Base-by-base conservation (phyloP, 179 eudicot species). In the Silene coronaria region DNA sequence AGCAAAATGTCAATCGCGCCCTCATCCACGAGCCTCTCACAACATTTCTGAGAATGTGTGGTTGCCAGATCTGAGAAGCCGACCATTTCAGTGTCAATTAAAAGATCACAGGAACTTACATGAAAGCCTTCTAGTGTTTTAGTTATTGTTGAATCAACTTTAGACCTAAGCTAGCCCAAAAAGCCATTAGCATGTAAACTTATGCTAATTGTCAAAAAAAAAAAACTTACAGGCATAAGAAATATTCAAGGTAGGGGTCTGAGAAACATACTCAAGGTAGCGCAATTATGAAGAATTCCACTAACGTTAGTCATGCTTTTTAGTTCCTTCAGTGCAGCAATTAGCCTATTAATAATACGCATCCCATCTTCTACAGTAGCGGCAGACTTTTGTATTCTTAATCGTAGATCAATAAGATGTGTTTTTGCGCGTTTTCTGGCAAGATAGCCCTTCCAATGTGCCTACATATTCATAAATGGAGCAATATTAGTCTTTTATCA, bases 11-110 rank as follows among this genome's bases (percentile, higher is more conserved):
- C 86, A 42, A 95, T 78, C 8, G 97, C 99, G 10, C 96, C 97
- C 30, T 88, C 99, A 79, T 86, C 90, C 75, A 91, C 99, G 45
- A 95, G 97, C 76, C 85, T 87, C 84, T 92, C 97, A 68, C 99
- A 95, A 78, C 97, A 95, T 78, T 81, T 92, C 72, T 87, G 89
- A 58, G 99, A 95, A 80, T 87, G 91, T 79, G 82, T 79, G 61
- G 99, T 95, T 34, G 97, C 96, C 87, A 84, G 75, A 77, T 95
- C 99, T 95, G 84, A 27, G 46, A 46, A 38, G 53, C 28, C 24
- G 55, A 64, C n/a, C 61, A 77, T 48, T 32, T 19, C 17, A 70
- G n/a, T 27, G 38, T 63, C 74, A 71, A 4, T 36, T 58, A 6
- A 60, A 60, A 13, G 23, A 69, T 63, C 59, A 55, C 59, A n/a